Evolutionary conservation across 352 stramenopile genomes (phyloP), one percentile per base, ranked within the genome.

Genomic region (Pythium volutum): DNA sequence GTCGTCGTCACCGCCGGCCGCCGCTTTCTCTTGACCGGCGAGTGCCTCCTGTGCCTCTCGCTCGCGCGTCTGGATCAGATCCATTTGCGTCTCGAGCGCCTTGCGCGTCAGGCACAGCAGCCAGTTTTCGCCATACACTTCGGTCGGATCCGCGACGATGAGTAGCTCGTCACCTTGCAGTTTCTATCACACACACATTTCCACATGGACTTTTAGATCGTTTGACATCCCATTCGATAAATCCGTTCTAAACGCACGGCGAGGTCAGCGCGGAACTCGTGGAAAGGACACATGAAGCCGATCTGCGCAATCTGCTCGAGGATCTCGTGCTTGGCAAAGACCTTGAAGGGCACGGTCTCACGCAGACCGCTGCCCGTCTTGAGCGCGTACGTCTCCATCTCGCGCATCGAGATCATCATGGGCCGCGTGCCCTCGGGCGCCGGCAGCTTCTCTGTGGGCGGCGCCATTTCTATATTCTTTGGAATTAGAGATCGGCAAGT

Each of bases 81-180:
- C 77, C 69, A 85, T 84, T 67, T 91, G 81, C 36, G 64, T 42
- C 22, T 94, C 82, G 53, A 83, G 85, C 0, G 77, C 81, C 38
- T 67, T 77, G 18, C 77, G 71, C 15, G 78, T 90, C n/a, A 94
- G 66, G 43, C 79, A 91, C 11, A 94, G 60, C 63, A 92, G 60
- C 82, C 82, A 94, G 68, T 94, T 94, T 51, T 94, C 82, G n/a
- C 84, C 84, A 55, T 90, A 94, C 18, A 74, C 79, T 66, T 92
- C 82, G 36, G 67, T 79, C 25, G 79, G 81, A 54, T 94, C 84
- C 0, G 82, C 83, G 20, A 92, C 66, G 52, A 94, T 86, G 25
- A 94, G 73, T 20, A 94, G 57, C 48, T 92, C 80, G 39, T 88
- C 77, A 22, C 82, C 69, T 59, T 86, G 70, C 54, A 89, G 64